phyloP scores from a whole-genome alignment of 441 rosid species.

The Kokia cookei region DNA sequence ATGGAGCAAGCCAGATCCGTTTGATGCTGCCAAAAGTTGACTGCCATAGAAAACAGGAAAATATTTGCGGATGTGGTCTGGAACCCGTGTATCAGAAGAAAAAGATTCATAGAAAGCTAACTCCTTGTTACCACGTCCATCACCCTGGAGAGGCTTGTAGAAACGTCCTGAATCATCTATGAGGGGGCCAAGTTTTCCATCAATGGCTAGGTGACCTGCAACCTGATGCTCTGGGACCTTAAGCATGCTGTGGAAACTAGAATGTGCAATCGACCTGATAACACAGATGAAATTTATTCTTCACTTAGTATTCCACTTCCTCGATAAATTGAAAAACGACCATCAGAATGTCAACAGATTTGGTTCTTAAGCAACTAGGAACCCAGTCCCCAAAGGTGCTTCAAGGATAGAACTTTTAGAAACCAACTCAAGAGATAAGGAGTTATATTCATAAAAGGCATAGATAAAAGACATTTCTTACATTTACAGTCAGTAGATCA shows the following conservation, averaged over 20 bases:
- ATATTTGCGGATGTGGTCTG: slow-evolving; percentile 56
- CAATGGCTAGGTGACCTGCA: slow-evolving; percentile 76
- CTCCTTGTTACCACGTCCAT: slow-evolving; percentile 65
- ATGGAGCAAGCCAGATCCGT: slow-evolving; percentile 59
- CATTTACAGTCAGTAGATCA: not conserved
- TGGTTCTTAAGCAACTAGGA: not conserved
- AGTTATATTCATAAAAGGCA: not conserved
- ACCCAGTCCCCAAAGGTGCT: not conserved
- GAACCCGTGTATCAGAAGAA: slow-evolving; percentile 50
- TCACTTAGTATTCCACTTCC: not conserved
- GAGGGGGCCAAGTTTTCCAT: slow-evolving; percentile 74
- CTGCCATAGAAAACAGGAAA: slow-evolving; percentile 80
- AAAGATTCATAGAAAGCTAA: slow-evolving; percentile 67
- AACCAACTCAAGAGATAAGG: not conserved
- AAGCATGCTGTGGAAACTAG: slow-evolving; percentile 41
- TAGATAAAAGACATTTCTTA: not conserved
- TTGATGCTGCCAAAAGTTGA: slow-evolving; percentile 67
- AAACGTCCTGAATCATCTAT: slow-evolving; percentile 78
- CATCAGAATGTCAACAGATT: not conserved
- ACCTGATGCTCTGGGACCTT: slow-evolving; percentile 91
- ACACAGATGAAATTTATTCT: slow-evolving; percentile 1
- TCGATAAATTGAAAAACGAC: not conserved
- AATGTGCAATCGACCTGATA: not conserved
- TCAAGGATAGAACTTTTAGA: not conserved
- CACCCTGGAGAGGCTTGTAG: slow-evolving; percentile 85